Evolutionary conservation across 768 basidiomycete genomes (phyloP).

Genomic region (Russula griseocarnosa): DNA sequence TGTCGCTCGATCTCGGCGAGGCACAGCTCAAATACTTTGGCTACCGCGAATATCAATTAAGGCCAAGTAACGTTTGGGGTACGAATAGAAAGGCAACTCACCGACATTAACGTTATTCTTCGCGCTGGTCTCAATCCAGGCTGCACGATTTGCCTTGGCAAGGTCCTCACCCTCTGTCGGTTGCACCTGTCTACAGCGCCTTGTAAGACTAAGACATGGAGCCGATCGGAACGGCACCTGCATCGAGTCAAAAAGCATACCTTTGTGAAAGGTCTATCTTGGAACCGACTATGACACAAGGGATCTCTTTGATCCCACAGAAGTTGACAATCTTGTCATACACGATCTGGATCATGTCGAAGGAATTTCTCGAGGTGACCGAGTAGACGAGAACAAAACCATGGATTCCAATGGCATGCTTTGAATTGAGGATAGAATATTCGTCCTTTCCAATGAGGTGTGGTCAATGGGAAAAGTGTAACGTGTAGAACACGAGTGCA

Average conservation of each 20-base stretch:
- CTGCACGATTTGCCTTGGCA: constrained; percentile 66
- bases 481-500: constrained; percentile 30
- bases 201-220: constrained; percentile 15
- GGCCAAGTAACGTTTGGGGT: constrained; percentile 4
- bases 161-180: constrained; percentile 69
- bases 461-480: constrained; percentile 12
- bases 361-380: constrained; percentile 81
- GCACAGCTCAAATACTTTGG: constrained; percentile 80
- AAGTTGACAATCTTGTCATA: constrained; percentile 93
- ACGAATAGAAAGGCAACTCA: constrained; percentile 43
- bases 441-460: constrained; percentile 62
- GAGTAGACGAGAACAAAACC: constrained; percentile 97
- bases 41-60: constrained; percentile 38
- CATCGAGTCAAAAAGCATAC: constrained; percentile 43
- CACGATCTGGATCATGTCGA: constrained; percentile 91
- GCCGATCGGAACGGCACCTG: constrained; percentile 6
- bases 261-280: constrained; percentile 78
- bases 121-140: constrained; percentile 86
- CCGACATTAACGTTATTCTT: constrained; percentile 84
- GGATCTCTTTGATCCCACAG: constrained; percentile 76
- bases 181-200: constrained; percentile 64
- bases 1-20: constrained; percentile 79
- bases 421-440: constrained; percentile 87
- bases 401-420: constrained; percentile 95
- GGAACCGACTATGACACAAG: constrained; percentile 92